These are phyloP conservation scores for Clarireedia paspali DNA, from an alignment of 2,329 filamentous ascomycete species.

Conservation along the genomic window DNA sequence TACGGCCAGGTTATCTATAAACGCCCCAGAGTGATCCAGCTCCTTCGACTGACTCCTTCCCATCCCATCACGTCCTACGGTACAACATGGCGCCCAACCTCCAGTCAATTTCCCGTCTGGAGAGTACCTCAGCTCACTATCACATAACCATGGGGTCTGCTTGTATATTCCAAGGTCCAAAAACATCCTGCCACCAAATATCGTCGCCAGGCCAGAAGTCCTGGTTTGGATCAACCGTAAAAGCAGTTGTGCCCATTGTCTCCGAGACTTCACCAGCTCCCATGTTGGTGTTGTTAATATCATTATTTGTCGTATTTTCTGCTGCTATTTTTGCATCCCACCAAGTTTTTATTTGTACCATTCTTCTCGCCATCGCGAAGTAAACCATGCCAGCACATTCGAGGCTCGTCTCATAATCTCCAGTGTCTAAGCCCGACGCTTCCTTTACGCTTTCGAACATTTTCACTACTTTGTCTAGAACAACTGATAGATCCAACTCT, in stretches of 20 bases:
- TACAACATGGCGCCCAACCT: too few species aligned
- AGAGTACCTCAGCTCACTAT: too few species aligned
- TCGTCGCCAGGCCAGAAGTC: not conserved
- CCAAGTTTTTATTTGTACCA: not conserved
- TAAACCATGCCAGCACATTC: not conserved
- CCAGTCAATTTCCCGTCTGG: too few species aligned
- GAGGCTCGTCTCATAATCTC: not conserved
- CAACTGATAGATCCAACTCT: not conserved
- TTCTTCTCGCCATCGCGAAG: not conserved
- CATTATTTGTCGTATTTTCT: not conserved
- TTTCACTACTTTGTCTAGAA: not conserved
- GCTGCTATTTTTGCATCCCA: constrained; percentile 2
- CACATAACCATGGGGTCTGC: not conserved
- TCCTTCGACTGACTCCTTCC: too few species aligned
- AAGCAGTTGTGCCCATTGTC: not conserved
- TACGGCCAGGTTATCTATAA: too few species aligned
- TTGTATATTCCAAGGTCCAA: not conserved
- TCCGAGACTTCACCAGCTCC: not conserved
- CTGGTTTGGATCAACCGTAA: not conserved
- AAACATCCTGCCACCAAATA: constrained; percentile 4
- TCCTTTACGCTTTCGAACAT: not conserved
- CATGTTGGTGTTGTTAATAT: not conserved
- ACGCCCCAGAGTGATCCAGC: too few species aligned
- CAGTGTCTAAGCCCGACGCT: not conserved
- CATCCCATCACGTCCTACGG: too few species aligned